Evolutionary conservation across 148 eudicot genomes (phyloP), one percentile per base, ranked within the genome.

Genomic region (Bassia scoparia): DNA sequence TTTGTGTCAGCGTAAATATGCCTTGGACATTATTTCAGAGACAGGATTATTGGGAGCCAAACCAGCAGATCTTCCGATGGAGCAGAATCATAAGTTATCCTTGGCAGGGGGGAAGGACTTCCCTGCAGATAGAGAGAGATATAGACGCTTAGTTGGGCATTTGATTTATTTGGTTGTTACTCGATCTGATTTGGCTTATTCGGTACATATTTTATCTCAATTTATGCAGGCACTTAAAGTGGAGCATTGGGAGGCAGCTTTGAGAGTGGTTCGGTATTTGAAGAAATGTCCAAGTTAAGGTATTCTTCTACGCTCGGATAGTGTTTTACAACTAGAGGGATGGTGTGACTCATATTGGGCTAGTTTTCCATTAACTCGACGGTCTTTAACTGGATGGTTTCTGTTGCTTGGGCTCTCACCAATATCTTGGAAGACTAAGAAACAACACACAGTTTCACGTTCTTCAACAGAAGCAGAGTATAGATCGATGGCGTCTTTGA

Each of bases 341-440:
- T 37, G 41, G 41, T 37, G 41, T 16, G 73, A 70, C 30, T 52
- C 73, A 12, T 62, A 70, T 20, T 70, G 73, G 73, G 61, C 61
- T 16, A 20, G 44, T 70, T 70, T 62, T 34, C 61, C 35, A 10
- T 3, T 29, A 9, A 52, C 73, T 29, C n/a, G 73, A 5, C 23
- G 46, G 4, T 70, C 73, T 15, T 3, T 53, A 0, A 53, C 62
- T 5, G 62, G 73, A 8, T 53, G 54, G 34, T 52, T 26, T 23
- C 11, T 70, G 6, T 18, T 70, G 24, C 11, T 70, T 3, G 62
- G 73, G 7, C 6, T 1, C 6, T 38, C 46, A 2, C 23, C 68
- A 15, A 65, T 65, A 5, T 56, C 61, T 4, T 56, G 61, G 61
- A 23, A 56, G 10, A 56, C 61, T 1, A 56, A 56, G 13, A 56